Evolutionary conservation across 495 filamentous ascomycete species (phyloP).

Genomic region (Jackrogersella multiformis): DNA sequence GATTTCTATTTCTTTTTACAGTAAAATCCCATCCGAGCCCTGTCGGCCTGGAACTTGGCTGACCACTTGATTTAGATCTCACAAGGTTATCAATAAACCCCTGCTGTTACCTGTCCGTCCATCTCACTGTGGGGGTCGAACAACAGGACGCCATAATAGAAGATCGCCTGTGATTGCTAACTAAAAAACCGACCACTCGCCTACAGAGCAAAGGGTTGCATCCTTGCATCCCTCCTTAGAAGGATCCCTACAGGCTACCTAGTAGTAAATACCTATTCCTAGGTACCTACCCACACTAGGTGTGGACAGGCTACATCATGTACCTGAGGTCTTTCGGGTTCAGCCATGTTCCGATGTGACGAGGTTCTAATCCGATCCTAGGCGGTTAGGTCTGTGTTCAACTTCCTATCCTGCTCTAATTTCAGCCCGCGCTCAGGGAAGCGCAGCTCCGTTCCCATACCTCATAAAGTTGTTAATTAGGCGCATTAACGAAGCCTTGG

Average conservation of each 20-base stretch:
- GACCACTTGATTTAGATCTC: conserved; percentile 39
- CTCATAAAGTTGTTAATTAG: conserved; percentile 32
- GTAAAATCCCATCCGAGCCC: conserved; percentile 36
- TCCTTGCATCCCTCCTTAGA: conserved; percentile 19
- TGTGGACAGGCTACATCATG: conserved; percentile 7
- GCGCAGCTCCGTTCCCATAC: conserved; percentile 17
- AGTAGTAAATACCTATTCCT: no score
- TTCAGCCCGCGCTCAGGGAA: conserved; percentile 31
- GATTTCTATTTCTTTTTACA: conserved; percentile 41
- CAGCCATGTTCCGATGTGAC: conserved; percentile 35
- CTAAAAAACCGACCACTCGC: neutral
- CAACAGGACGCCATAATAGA: conserved; percentile 19
- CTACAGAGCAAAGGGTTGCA: conserved; percentile 25
- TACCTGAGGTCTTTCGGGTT: conserved; percentile 16
- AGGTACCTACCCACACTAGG: no score
- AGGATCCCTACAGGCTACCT: conserved; percentile 28
- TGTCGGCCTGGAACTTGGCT: conserved; percentile 28
- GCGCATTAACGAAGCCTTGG: conserved; percentile 28
- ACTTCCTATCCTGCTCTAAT: conserved; percentile 31
- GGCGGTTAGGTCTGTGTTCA: conserved; percentile 19
- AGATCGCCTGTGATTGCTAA: conserved; percentile 36
- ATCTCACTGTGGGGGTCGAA: conserved; percentile 36
- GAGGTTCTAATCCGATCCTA: conserved; percentile 35
- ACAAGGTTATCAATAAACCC: conserved; percentile 40
- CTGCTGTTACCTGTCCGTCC: conserved; percentile 28